Evolutionary conservation across 2,329 filamentous ascomycete genomes (phyloP), one percentile per base, ranked within the genome.

Genomic region (Aspergillus versicolor): DNA sequence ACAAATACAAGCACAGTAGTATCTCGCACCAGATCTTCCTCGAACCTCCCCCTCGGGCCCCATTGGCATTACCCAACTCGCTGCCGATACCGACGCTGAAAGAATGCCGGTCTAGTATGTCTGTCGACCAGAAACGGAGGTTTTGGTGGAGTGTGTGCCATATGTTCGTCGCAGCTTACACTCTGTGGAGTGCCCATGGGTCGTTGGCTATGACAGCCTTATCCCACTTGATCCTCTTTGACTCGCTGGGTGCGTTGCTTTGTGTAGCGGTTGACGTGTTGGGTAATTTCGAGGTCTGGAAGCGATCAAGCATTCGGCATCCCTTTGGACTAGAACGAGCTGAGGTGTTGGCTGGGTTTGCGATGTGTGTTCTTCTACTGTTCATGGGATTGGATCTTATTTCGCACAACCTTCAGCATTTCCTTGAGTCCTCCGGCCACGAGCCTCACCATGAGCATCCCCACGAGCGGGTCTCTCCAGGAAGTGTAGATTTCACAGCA

Each of bases 231-330:
- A 88, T 97, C 58, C 90, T 97, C 73, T 99, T 97, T 73, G 94
- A 99, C 72, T 93, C 94, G 8, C 85, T 96, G 2, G 94, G 92
- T 34, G 94, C 94, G 4, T 87, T 92, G 47, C 85, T 97, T 5
- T 97, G 93, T 72, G 92, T 96, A 3, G 87, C 86, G 12, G 93
- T 97, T 46, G 94, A 99, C 70, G 90, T 97, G 1, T 84, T 97
- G 47, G 88, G 90, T 51, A 99, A 99, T 73, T 99, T 99, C 67
- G 94, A 99, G 72, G 92, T 97, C 41, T 99, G 94, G 94, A 91
- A 91, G 63, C 85, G 93, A 46, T 93, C 90, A 65, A 95, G 88
- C 64, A 89, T 99, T 65, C 88, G 92, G 22, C 92, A 99, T 75
- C 94, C 94, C 0, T 99, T 99, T 70, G 92, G 84, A 3, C 84